Base-by-base conservation (phyloP, 208 protist species). In the Phytomonas serpens region DNA sequence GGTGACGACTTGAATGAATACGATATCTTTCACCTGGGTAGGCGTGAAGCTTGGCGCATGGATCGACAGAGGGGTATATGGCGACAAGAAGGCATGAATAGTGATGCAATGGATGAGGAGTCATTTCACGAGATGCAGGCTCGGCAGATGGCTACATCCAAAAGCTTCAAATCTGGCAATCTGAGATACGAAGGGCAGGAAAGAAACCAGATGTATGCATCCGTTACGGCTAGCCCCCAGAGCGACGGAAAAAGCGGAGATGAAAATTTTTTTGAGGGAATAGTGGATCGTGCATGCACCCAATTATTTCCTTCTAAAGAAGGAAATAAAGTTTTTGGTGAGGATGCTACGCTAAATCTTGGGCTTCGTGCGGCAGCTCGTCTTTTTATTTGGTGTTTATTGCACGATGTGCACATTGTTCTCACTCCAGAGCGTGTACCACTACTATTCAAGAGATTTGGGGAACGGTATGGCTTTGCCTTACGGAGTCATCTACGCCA, bases 351-450 rank as follows among this genome's bases (percentile, higher is more conserved):
- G 11, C 13, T 27, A 5, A 0, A 38, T 33, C 19, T 66, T 33
- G 32, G 34, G 27, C 27, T 66, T 72, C 14, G 34, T 2, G 86
- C 79, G 9, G 77, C 83, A 32, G 61, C 77, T 32, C 73, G 81
- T 10, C 73, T 92, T 16, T 87, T 81, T 57, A 27, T 82, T 19
- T 87, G 78, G 65, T 81, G 82, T 27, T 74, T 83, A 68, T 42
- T 77, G 11, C 64, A 84, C 61, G 73, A 57, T 13, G 74, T 85
- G 47, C 64, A 68, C 19, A 76, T 83, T 0, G 74, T 93, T 31
- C 11, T 88, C 30, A 89, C 87, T 2, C 80, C 87, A 16, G 86
- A 88, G 70, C 72, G 78, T 61, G 74, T 74, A 29, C 87, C 87
- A 5, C 62, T 72, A 4, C 67, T 85, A 4, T 71, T 89, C 23